Conservation (phyloP, 257 asterid genomes). For the Solanum sejunctum region DNA sequence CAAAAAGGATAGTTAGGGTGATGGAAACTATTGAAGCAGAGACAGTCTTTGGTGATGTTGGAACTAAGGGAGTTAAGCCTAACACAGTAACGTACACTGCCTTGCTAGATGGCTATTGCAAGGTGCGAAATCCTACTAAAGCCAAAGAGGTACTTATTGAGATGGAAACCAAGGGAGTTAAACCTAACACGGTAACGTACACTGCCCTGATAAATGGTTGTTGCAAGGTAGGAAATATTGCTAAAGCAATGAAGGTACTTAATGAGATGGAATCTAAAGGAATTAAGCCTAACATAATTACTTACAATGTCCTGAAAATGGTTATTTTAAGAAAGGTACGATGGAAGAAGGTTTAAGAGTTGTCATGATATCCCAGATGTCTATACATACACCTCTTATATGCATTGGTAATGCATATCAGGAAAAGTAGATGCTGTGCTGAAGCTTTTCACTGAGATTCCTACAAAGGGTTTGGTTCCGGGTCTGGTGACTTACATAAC, state of each 20-base stretch:
- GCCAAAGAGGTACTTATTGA: conserved; percentile 6
- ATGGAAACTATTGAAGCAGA: not conserved
- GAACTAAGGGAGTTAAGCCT: conserved; percentile 14
- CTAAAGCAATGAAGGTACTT: conserved; percentile 17
- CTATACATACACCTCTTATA: conserved; percentile 53
- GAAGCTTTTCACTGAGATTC: conserved; percentile 51
- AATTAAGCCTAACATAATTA: conserved; percentile 13
- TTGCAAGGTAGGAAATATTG: conserved; percentile 38
- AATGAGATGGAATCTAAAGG: conserved; percentile 10
- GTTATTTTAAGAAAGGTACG: conserved; percentile 16
- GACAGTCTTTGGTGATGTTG: conserved; percentile 1
- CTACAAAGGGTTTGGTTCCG: conserved; percentile 20
- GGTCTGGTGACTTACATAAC: conserved; percentile 43
- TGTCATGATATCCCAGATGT: conserved; percentile 59
- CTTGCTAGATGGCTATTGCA: conserved; percentile 22
- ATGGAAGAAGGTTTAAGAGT: conserved; percentile 25
- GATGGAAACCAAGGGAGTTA: conserved; percentile 16
- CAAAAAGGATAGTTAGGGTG: not conserved
- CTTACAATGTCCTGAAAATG: conserved; percentile 16
- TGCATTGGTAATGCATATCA: conserved; percentile 52
- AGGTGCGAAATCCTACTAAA: conserved; percentile 27
- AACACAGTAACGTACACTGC: conserved; percentile 17
- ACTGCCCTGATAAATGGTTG: conserved; percentile 47
- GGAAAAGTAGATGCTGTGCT: conserved; percentile 51
- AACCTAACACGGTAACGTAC: conserved; percentile 22